Percentiles rank a stretch among this genome's conserved stretches.
Evolutionary conservation across 2,329 filamentous ascomycete genomes (phyloP).

Genomic region (Pseudogymnoascus sp.): DNA sequence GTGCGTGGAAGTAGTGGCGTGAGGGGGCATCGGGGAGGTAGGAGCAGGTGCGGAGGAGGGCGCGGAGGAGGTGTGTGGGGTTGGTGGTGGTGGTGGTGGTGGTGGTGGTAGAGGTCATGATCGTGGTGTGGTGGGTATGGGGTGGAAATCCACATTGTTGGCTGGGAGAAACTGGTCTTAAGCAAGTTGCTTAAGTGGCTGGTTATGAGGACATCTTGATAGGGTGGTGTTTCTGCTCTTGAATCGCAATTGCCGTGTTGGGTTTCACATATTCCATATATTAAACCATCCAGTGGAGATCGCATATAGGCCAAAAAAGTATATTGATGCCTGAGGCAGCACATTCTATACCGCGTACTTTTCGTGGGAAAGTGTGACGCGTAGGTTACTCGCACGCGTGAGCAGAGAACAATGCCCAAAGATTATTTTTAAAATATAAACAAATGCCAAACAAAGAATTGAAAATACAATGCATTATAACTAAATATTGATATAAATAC

Average conservation of each 20-base stretch:
- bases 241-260: conserved; percentile 3
- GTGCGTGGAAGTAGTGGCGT: conserved; percentile 34
- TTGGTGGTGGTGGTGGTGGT: neutral
- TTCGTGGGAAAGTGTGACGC: neutral
- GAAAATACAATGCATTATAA: neutral
- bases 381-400: conserved; percentile 2
- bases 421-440: neutral
- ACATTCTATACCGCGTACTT: neutral
- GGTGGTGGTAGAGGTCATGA: neutral
- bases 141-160: neutral
- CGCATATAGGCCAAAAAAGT: neutral
- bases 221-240: conserved; percentile 1
- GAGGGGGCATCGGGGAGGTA: conserved; percentile 47
- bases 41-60: conserved; percentile 50
- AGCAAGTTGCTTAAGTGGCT: conserved; percentile 3
- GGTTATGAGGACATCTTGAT: neutral
- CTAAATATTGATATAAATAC: neutral
- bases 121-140: neutral
- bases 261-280: conserved; percentile 4
- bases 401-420: neutral
- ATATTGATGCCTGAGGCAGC: neutral
- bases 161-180: conserved; percentile 4
- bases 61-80: conserved; percentile 42
- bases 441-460: neutral
- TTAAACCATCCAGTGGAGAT: neutral